A percentile compares a stretch with the other conserved stretches of the same genome.
phyloP scores from a whole-genome alignment of 345 rosid genomes.

The Eucalyptus cladocalyx region DNA sequence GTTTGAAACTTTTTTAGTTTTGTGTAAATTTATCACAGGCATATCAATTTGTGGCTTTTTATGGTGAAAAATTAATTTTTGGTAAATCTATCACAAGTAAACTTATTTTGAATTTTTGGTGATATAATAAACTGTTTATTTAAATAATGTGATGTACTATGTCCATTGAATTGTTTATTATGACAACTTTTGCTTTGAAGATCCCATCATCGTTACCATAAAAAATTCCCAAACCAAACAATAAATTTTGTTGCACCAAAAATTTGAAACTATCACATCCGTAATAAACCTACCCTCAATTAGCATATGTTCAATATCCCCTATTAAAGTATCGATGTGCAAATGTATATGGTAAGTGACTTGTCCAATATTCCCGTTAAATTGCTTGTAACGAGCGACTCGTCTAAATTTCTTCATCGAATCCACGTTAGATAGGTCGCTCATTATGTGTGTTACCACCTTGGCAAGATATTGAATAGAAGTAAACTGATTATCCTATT shows the following conservation, averaged over 20 bases:
- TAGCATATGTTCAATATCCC: not conserved
- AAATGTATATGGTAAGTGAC: not conserved
- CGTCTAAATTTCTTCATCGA: not conserved
- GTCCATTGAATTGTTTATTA: not conserved
- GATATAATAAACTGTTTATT: not conserved
- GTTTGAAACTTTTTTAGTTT: too few species aligned
- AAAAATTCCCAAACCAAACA: not conserved
- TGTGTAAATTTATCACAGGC: fast-evolving
- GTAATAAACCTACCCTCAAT: not conserved
- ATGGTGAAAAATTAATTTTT: too few species aligned
- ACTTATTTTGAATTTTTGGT: too few species aligned
- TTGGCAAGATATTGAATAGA: not conserved
- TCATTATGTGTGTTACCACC: not conserved
- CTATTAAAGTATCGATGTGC: not conserved
- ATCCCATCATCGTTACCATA: not conserved
- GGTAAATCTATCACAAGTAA: too few species aligned
- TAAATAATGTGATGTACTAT: not conserved
- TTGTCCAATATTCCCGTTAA: not conserved
- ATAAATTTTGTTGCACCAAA: not conserved
- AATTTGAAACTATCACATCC: not conserved
- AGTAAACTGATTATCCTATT: not conserved
- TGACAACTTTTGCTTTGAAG: not conserved
- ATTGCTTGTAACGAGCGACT: fast-evolving
- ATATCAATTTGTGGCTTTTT: too few species aligned
- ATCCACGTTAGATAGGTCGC: not conserved